Base-by-base conservation (phyloP, 805 yeast species). In the Saccharomycopsis oosterbeekiorum region DNA sequence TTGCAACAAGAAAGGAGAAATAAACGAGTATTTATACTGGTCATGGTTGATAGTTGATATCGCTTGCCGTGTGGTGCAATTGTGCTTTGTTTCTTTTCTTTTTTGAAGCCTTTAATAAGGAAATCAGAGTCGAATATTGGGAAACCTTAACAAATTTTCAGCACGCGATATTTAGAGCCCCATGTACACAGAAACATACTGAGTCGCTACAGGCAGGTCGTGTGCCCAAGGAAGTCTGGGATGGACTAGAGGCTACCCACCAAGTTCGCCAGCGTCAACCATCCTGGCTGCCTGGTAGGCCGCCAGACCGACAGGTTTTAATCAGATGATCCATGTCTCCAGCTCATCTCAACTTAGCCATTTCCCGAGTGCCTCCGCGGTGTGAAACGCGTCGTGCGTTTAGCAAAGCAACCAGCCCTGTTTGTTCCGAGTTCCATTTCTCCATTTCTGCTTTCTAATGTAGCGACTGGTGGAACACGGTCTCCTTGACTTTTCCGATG, bases 361-460 rank as follows among this genome's bases (percentile, higher is more conserved):
- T 47, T 26, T 19, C 34, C 53, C 53, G 53, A 47, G 6, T 21
- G 15, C 21, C n/a, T 47, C 53, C 53, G 53, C 34, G 29, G 29
- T 21, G 4, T 8, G 12, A 47, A 47, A 47, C 53, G 34, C n/a
- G 53, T 47, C 19, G 53, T 9, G 53, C 53, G 36, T 14, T 8
- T 12, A 47, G 3, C 8, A 26, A 15, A 24, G 29, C n/a, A n/a
- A 24, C 9, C 14, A 12, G 1, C 14, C 53, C 53, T 47, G 53
- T 47, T 47, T 47, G 53, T 47, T 47, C 53, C 53, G 53, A 10
- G 53, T 47, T 47, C 53, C 53, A 26, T 47, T 47, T 47, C 53
- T 47, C 53, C 53, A 47, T 47, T 41, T 17, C 43, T 41, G 4
- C 3, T 41, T 41, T 8, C 15, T 41, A 41, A 4, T 8, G 15